Percentiles rank a stretch among this genome's conserved stretches.
Evolutionary conservation across 441 rosid species (phyloP).

Genomic region (Flueggea neowawraea): DNA sequence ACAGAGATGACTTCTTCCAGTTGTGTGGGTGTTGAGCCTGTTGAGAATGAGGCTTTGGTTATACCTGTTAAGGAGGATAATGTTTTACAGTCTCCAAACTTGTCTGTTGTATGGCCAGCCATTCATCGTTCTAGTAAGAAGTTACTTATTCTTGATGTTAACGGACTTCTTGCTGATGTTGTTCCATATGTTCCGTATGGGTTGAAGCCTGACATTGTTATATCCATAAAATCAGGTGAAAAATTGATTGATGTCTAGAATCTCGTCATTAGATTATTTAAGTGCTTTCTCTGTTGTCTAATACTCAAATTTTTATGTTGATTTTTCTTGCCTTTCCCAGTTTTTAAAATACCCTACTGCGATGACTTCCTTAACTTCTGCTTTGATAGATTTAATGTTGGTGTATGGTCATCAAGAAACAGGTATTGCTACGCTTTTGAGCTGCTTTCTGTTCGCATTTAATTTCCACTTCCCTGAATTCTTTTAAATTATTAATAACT

Average conservation of each 20-base stretch:
- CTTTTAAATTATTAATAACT: neutral
- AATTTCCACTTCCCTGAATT: neutral
- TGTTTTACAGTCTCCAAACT: neutral
- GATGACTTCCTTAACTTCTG: constrained; percentile 73
- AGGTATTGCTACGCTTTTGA: constrained; percentile 29
- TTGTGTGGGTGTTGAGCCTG: constrained; percentile 13
- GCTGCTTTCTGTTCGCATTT: neutral
- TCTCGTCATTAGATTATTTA: neutral
- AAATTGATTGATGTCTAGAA: constrained; percentile 4
- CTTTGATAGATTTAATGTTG: constrained; percentile 83
- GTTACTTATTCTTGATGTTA: constrained; percentile 81
- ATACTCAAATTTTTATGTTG: neutral
- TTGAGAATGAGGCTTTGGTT: constrained; percentile 8
- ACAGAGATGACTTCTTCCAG: constrained; percentile 9
- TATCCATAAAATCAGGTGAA: constrained; percentile 59
- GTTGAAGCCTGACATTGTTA: constrained; percentile 36
- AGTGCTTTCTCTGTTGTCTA: neutral
- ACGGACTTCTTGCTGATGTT: constrained; percentile 82
- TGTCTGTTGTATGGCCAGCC: constrained; percentile 12
- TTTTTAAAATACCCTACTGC: constrained; percentile 79
- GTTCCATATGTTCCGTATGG: constrained; percentile 34
- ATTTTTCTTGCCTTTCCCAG: constrained; percentile 28
- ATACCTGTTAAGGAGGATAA: constrained; percentile 11
- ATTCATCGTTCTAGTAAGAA: constrained; percentile 29
- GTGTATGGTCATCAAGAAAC: constrained; percentile 83